Percentiles rank a stretch among this genome's conserved stretches.
Evolutionary conservation across 106 monocot genomes (phyloP).

Genomic region (Platanthera guangdongensis): DNA sequence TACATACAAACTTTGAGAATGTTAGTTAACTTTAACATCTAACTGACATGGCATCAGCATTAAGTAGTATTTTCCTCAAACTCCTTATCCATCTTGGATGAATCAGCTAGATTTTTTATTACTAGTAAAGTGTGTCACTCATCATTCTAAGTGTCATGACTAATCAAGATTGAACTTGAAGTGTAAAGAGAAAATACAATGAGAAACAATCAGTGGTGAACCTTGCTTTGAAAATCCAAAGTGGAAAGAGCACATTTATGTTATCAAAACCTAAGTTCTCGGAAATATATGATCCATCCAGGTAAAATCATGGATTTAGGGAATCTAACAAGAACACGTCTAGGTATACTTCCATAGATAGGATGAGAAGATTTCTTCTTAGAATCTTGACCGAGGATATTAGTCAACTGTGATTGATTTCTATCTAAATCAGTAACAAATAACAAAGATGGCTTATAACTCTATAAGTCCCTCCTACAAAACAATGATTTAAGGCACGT

Average conservation of each 20-base stretch:
- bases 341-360: not conserved
- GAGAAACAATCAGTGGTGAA: not conserved
- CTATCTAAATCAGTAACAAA: slow-evolving; percentile 1
- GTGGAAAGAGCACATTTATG: not conserved
- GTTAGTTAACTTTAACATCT: too few species aligned
- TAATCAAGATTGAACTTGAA: not conserved
- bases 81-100: too few species aligned
- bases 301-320: not conserved
- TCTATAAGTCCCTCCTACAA: not conserved
- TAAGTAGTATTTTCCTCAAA: too few species aligned
- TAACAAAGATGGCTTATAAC: not conserved
- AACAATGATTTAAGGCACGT: not conserved
- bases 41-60: too few species aligned
- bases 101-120: too few species aligned
- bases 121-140: too few species aligned
- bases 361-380: not conserved
- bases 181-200: not conserved
- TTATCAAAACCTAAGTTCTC: not conserved
- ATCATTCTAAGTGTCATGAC: not conserved
- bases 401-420: slow-evolving; percentile 2
- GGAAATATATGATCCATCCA: not conserved
- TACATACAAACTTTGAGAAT: too few species aligned
- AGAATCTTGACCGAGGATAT: not conserved
- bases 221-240: not conserved
- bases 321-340: not conserved